Percentiles rank a stretch among this genome's conserved stretches.
Conservation (phyloP, 495 filamentous ascomycete species). For the Neurospora pannonica region DNA sequence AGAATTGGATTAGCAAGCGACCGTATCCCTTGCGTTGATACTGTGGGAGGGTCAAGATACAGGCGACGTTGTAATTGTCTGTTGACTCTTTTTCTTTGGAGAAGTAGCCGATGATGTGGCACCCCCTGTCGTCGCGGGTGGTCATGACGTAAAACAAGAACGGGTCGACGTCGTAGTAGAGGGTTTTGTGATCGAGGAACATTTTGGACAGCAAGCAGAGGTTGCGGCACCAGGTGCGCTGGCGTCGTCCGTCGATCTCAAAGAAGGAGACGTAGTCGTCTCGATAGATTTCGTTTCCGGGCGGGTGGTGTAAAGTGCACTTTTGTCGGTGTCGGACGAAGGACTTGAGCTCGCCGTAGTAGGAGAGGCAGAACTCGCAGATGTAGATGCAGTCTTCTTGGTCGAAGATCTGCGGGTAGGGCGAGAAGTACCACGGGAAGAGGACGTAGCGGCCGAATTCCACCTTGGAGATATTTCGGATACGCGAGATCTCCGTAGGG, state of each 20-base stretch:
- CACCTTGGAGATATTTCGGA: constrained; percentile 82
- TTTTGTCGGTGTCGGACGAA: constrained; percentile 82
- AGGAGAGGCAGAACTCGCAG: constrained; percentile 93
- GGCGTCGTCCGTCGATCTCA: constrained; percentile 92
- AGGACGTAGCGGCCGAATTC: constrained; percentile 90
- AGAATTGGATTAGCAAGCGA: constrained; percentile 89
- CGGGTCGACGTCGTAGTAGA: constrained; percentile 99
- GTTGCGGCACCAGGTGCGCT: constrained; percentile 94
- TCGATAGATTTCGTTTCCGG: constrained; percentile 96
- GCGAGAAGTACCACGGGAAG: constrained; percentile 98
- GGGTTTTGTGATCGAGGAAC: constrained; percentile 96
- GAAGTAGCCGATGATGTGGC: constrained; percentile 93
- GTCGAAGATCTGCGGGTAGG: constrained; percentile 80
- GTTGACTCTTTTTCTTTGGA: constrained; percentile 96
- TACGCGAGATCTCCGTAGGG: constrained; percentile 90
- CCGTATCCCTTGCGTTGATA: constrained; percentile 93
- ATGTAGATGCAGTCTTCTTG: constrained; percentile 87
- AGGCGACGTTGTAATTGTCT: constrained; percentile 94
- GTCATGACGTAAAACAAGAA: constrained; percentile 99
- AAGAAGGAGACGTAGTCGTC: constrained; percentile 93
- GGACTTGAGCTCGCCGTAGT: constrained; percentile 68
- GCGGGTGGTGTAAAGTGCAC: constrained; percentile 85
- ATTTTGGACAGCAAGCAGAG: constrained; percentile 89
- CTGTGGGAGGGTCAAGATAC: constrained; percentile 92
- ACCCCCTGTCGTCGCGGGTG: constrained; percentile 72